Evolutionary conservation across 768 basidiomycete species (phyloP), one percentile per base, ranked within the genome.

Genomic region (Podaxis sp.): DNA sequence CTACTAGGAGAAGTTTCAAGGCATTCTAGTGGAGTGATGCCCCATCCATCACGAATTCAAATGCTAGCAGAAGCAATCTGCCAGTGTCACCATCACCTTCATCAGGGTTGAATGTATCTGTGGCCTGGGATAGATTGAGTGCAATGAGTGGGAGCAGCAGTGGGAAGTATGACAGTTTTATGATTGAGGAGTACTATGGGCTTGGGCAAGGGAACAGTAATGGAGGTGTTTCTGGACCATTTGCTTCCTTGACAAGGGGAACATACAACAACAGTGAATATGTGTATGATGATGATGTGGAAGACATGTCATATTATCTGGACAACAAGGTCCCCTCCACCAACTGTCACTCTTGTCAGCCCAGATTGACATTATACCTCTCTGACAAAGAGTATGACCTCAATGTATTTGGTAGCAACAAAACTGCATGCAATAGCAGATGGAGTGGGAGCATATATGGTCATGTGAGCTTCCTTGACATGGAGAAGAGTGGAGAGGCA

Each of bases 401-500:
- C 17, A 40, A 26, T 26, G 24, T 26, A 2, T 26, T 26, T 26
- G 24, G 24, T 26, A 26, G 24, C 24, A 26, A 26, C 24, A 26
- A 38, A 24, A 52, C 59, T 19, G 30, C 28, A n/a, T 55, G 59
- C 38, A 56, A 59, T 19, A 78, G 76, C 63, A 76, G 79, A 54
- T 82, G 78, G 74, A 82, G 79, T 56, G 78, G 72, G 64, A 79
- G 79, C 71, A 73, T 81, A 55, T 82, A 85, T 68, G 81, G 81
- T 65, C 81, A 83, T 7, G 71, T 73, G 52, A 86, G 84, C 66
- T 74, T 87, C 58, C 62, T 87, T 68, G 85, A 87, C 64, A 70
- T 74, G 17, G 81, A 83, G 28, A 78, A 79, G 72, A 87, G 85
- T 65, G 80, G 77, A 67, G 72, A 76, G 67, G 76, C 79, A 56